Evolutionary conservation across 192 early-diverging fungal genomes (phyloP), one percentile per base, ranked within the genome.

Genomic region (Linnemannia elongata): DNA sequence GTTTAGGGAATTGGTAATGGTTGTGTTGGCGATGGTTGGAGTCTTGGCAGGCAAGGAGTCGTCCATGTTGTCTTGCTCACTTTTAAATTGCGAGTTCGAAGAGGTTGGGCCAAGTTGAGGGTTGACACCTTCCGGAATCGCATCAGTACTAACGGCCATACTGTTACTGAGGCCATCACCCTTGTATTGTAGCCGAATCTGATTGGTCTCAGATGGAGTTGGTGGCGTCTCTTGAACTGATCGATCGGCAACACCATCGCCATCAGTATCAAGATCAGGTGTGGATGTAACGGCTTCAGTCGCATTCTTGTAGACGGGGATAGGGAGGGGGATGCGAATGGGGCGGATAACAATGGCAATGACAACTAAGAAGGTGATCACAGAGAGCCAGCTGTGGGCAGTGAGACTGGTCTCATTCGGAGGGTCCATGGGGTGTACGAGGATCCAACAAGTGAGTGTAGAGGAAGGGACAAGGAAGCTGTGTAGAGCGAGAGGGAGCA

Each of bases 281-380:
- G 6, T 39, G 38, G 38, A 39, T 4, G 10, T 10, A 13, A 2
- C 3, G 5, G 30, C 13, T 1, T 27, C 45, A 6, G 6, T 6
- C n/a, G 18, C 27, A 0, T 66, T 66, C 3, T 30, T 30, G 33
- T 30, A 66, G 60, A 66, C 60, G 35, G 68, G 69, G 20, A 87
- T 45, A 5, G 88, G 88, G 10, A 95, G 52, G 38, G 89, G 91
- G 54, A 93, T 88, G 12, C 49, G 88, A 17, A 94, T 74, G 6
- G 95, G 95, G n/a, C 69, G 85, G 42, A 96, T 92, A 55, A 94
- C 93, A 73, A 91, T 89, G 35, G 81, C 72, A 66, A 94, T 92
- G 27, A 89, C 92, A 3, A 92, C n/a, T 36, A 92, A 75, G 79
- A 96, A 96, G 24, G 89, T 75, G 0, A 79, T 80, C 22, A 96